phyloP scores from a whole-genome alignment of 148 eudicot species.

The Rhododendron molle region DNA sequence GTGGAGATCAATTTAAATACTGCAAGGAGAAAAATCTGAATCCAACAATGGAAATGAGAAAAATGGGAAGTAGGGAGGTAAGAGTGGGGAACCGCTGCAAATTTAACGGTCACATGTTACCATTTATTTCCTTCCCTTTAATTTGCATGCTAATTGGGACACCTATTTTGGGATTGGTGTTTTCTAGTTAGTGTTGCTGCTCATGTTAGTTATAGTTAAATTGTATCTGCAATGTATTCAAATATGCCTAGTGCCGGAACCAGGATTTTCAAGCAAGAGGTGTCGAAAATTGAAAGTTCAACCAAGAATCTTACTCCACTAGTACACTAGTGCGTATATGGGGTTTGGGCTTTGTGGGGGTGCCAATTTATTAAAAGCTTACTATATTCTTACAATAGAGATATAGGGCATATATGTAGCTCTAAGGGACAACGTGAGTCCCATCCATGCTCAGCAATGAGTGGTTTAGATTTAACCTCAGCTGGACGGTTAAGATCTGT shows the following conservation, averaged over 20 bases:
- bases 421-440: too few species aligned
- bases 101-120: constrained; percentile 12
- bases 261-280: neutral
- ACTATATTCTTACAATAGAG: too few species aligned
- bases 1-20: neutral
- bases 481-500: too few species aligned
- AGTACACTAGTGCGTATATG: neutral
- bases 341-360: neutral
- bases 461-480: too few species aligned
- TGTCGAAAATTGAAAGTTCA: neutral
- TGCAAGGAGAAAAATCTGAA: neutral
- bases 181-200: neutral
- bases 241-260: too few species aligned
- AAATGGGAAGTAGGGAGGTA: constrained; percentile 40
- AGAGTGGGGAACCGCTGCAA: constrained; percentile 31
- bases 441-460: too few species aligned
- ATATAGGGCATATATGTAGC: too few species aligned
- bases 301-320: neutral
- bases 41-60: constrained; percentile 6
- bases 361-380: too few species aligned
- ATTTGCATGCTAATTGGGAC: neutral
- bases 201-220: too few species aligned
- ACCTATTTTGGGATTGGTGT: neutral
- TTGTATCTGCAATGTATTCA: too few species aligned
- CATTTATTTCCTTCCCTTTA: neutral